Base-by-base conservation (phyloP, 306 rosid genomes). In the Urtica urens region DNA sequence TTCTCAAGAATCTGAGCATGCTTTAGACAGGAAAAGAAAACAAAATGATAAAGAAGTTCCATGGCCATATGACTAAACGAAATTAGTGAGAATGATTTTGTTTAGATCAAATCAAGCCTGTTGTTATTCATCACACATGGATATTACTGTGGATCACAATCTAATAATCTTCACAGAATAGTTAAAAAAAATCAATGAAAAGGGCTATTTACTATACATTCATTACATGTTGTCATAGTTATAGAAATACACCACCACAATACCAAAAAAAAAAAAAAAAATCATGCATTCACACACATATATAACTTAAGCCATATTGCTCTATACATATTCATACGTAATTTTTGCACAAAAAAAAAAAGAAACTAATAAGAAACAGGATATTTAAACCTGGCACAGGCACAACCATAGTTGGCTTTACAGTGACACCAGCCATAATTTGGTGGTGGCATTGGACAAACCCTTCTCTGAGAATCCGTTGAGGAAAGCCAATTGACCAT, bases 401-500 rank as follows among this genome's bases (percentile, higher is more conserved):
- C 49, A 63, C 86, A 81, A 21, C 50, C 68, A 33, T 62, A 45
- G 27, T 46, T 52, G 20, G 23, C 52, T 19, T 5, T 11, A 42
- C 62, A 56, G 18, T 13, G 18, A 44, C 72, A 70, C 3, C 49
- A 45, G 14, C 57, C 63, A 22, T 59, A 61, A 18, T 40, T 67
- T 2, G 59, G 62, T 9, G 59, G 69, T 2, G 50, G 58, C 39
- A 1, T 67, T 8, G 24, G 52, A 53, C 3, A 69, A 41, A 24
- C 33, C 61, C 2, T 33, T 42, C 35, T 53, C 19, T 59, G 23
- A 23, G 46, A 7, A 63, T 59, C 70, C 55, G 53, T 57, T 4
- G 74, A 60, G 0, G 79, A 80, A n/a, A 83, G 27, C 53, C 62
- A 52, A 53, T 74, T 66, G 23, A 83, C 46, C 23, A 83, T 44